Conservation (phyloP, 257 asterid genomes). For the Solanum okadae region DNA sequence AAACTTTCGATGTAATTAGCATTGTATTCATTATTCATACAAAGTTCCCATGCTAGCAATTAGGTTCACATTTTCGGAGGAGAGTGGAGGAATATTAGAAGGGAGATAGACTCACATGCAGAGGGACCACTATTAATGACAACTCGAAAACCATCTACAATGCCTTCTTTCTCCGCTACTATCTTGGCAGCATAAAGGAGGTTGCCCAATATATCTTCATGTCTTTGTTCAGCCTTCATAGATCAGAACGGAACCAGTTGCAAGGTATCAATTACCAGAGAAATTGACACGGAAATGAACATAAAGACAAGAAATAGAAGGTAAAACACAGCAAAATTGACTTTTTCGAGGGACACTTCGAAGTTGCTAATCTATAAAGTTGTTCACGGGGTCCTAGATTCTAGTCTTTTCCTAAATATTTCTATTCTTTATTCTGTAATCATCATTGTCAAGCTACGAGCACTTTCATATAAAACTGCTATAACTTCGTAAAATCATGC, state of each 20-base stretch:
- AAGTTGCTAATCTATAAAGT: neutral
- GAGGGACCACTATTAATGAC: constrained; percentile 79
- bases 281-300: neutral
- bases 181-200: constrained; percentile 83
- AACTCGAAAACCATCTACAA: constrained; percentile 84
- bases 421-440: neutral
- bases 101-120: constrained; percentile 48
- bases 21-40: neutral
- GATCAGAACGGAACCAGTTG: constrained; percentile 2
- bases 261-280: neutral
- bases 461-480: neutral
- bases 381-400: neutral
- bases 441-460: neutral
- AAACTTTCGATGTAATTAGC: neutral
- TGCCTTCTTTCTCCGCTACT: constrained; percentile 91
- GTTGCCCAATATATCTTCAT: constrained; percentile 73
- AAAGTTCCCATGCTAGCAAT: neutral
- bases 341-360: neutral
- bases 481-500: neutral
- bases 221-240: constrained; percentile 72
- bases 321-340: neutral
- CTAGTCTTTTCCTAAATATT: neutral
- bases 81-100: neutral
- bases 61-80: neutral
- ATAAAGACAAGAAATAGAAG: neutral